Base-by-base conservation (phyloP, 2,329 filamentous ascomycete genomes). In the Botryotinia convoluta region DNA sequence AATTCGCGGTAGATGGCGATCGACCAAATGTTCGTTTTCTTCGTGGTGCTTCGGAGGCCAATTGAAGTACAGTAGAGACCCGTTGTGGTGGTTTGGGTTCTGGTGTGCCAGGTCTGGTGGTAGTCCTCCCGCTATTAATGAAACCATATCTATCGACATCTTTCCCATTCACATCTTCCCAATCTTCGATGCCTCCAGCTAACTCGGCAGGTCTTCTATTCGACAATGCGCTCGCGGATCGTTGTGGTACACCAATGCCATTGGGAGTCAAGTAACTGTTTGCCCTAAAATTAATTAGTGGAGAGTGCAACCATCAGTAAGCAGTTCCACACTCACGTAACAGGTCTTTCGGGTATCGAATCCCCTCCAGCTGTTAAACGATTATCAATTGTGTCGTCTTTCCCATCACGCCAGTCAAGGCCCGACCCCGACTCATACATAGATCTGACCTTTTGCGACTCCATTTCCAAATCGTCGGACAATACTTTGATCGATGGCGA, bases 71-170 rank as follows among this genome's bases (percentile, higher is more conserved):
- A 0, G 79, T 82, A 14, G 79, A 80, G 35, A 79, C 77, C 57
- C 79, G 77, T 54, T 81, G 78, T n/a, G 78, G 78, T 12, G 79
- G 76, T 73, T 77, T 77, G 37, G 77, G 75, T 65, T 79, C 78
- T n/a, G 80, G 79, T n/a, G 79, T 79, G 75, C 83, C 83, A 26
- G 84, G 81, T 72, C 81, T 80, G 39, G 82, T 80, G 29, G 78
- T 65, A 75, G 83, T 81, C 42, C 82, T 78, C 45, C 84, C 84
- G 61, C 83, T 79, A 70, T 81, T 86, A 78, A 92, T 92, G 82
- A 92, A 92, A 74, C 90, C 90, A 79, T 91, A 92, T 79, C 90
- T 86, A 82, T 92, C 90, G 75, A 92, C 87, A 79, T 89, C 87
- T 68, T 83, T 84, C 45, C 86, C 88, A 71, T 89, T 83, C 3